Conservation (phyloP, 164 flowering plant species). For the Protea cynaroides region DNA sequence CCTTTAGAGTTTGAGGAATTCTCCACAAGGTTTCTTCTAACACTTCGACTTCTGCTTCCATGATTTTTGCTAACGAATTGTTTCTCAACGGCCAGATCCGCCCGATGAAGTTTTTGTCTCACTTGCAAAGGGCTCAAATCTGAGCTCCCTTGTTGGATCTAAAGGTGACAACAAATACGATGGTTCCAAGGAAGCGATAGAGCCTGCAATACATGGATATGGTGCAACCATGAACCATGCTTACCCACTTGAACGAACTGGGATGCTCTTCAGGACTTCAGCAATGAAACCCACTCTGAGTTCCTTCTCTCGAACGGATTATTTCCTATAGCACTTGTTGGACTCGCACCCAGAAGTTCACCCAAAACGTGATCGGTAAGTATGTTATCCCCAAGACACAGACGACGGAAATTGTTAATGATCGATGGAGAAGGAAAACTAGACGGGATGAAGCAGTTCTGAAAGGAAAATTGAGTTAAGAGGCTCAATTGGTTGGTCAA, state of each 20-base stretch:
- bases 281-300: constrained; percentile 33
- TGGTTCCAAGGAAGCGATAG: too few species aligned
- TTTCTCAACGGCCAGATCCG: too few species aligned
- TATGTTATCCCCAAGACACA: constrained; percentile 4
- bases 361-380: constrained; percentile 2
- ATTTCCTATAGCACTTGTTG: constrained; percentile 39
- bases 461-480: constrained; percentile 21
- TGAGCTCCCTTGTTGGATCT: too few species aligned
- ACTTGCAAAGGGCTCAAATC: too few species aligned
- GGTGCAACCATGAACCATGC: too few species aligned
- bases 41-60: too few species aligned
- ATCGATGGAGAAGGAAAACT: constrained; percentile 10
- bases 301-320: constrained; percentile 14
- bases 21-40: too few species aligned
- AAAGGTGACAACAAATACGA: too few species aligned
- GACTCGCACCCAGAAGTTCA: constrained; percentile 25
- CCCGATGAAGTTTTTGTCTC: too few species aligned
- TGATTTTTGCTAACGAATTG: too few species aligned
- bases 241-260: constrained; percentile 63
- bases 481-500: constrained; percentile 32
- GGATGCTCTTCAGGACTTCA: constrained; percentile 73
- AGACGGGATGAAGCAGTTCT: constrained; percentile 6
- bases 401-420: constrained; percentile 13
- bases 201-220: too few species aligned
- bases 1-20: too few species aligned